These are phyloP conservation scores for Plasmodium yoelii DNA, from an alignment of 169 alveolate species.

Conservation along the genomic window DNA sequence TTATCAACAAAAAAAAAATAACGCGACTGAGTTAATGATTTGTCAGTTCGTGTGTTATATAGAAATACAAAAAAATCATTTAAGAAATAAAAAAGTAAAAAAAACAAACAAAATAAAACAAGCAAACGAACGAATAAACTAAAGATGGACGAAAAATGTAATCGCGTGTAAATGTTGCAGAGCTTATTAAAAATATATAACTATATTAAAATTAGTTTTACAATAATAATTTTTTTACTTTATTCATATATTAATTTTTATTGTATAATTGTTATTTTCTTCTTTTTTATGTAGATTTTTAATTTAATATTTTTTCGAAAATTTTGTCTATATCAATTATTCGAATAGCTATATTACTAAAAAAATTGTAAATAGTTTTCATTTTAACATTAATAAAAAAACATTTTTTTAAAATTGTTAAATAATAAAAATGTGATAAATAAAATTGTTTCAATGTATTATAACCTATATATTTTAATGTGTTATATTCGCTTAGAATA, in stretches of 20 bases:
- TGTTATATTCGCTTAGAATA: conserved; percentile 33
- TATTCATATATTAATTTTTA: too few relatives aligned
- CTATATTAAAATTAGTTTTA: too few relatives aligned
- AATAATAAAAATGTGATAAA: conserved; percentile 58
- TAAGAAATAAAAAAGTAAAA: too few relatives aligned
- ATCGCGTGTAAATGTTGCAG: too few relatives aligned
- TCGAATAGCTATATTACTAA: conserved; percentile 18
- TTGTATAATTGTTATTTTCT: too few relatives aligned
- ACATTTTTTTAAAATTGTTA: conserved; percentile 49
- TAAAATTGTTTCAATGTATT: conserved; percentile 58
- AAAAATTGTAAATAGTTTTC: conserved; percentile 29
- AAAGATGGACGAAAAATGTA: too few relatives aligned
- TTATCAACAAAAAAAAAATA: too few relatives aligned
- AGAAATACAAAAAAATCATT: neutral
- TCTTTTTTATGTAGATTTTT: conserved; percentile 6
- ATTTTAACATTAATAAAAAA: conserved; percentile 40
- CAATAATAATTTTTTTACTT: too few relatives aligned
- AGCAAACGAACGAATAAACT: too few relatives aligned
- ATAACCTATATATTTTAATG: conserved; percentile 48
- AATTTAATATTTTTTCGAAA: neutral
- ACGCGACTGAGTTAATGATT: neutral
- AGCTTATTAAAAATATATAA: too few relatives aligned
- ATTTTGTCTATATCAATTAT: conserved; percentile 28
- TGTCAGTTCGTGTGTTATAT: neutral
- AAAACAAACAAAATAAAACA: too few relatives aligned